phyloP scores from a whole-genome alignment of 192 early-diverging fungal genomes.

The Coemansia sp. region DNA sequence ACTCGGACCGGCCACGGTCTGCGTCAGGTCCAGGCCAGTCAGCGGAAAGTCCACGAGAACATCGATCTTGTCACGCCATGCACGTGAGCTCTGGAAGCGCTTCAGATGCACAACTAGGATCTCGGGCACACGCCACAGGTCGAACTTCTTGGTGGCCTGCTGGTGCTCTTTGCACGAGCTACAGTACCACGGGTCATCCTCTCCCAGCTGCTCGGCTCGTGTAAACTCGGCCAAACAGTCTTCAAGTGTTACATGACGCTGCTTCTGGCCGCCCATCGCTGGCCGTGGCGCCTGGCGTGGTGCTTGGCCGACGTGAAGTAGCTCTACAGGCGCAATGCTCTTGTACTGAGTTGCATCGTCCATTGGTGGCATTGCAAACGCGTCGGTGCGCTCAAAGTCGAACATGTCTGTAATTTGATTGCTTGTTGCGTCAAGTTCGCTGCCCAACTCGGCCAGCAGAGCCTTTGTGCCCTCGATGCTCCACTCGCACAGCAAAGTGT shows the following conservation, averaged over 20 bases:
- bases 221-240: conserved; percentile 76
- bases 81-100: conserved; percentile 69
- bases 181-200: conserved; percentile 80
- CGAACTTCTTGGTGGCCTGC: conserved; percentile 75
- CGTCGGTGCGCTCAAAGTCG: conserved; percentile 32
- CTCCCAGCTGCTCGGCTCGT: conserved; percentile 70
- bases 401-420: conserved; percentile 16
- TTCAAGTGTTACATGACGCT: conserved; percentile 55
- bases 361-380: conserved; percentile 36
- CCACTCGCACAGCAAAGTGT: conserved; percentile 53
- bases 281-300: conserved; percentile 13
- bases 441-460: conserved; percentile 25
- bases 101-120: conserved; percentile 81
- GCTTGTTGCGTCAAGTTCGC: not conserved
- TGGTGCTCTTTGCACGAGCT: conserved; percentile 73
- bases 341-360: conserved; percentile 40
- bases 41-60: conserved; percentile 71
- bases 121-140: conserved; percentile 77
- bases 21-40: conserved; percentile 61
- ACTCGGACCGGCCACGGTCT: conserved; percentile 36
- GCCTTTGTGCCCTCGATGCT: conserved; percentile 21
- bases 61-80: conserved; percentile 73
- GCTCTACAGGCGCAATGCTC: conserved; percentile 11
- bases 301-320: conserved; percentile 1
- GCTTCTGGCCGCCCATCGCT: not conserved